Evolutionary conservation across 2,329 filamentous ascomycete species (phyloP), one percentile per base, ranked within the genome.

Genomic region (Cercospora sp.): DNA sequence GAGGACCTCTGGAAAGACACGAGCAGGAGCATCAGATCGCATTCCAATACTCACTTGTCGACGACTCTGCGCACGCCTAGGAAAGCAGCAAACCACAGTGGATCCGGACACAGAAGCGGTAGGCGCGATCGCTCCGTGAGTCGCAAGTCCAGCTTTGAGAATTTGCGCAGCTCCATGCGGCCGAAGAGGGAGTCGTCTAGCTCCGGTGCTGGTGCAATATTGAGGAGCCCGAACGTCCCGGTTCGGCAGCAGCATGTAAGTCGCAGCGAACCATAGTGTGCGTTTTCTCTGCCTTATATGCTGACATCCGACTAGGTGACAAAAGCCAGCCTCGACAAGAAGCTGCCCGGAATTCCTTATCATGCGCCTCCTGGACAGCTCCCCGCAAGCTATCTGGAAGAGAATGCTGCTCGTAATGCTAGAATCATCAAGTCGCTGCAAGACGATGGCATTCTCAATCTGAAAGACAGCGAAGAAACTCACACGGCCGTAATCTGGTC

Each of bases 401-500:
- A 65, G 24, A 65, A 65, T 21, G 51, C 62, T 30, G 62, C 62
- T 16, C 62, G 62, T 8, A 65, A 65, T 59, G 62, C 62, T 12
- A 59, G 34, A 49, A 65, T 65, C n/a, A 12, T 65, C 21, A 58
- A 58, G 24, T 58, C 51, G 30, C 28, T 65, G 13, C 62, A 65
- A 30, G 62, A 65, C 26, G 64, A 66, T 7, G 64, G 53, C 16
- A 55, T 65, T 16, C 63, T 69, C 8, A 60, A 69, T 30, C 53
- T 69, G 59, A 64, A 53, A 3, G 51, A 69, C 40, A 66, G 24
- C 34, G 67, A 66, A 16, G 59, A 69, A 24, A 69, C 60, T 5
- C 63, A 69, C 18, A 66, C 37, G 6, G 65, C 67, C 1, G 64
- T 66, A 1, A 34, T 66, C 53, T 69, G 67, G 67, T 58, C 61